Evolutionary conservation across 2,329 filamentous ascomycete species (phyloP), one percentile per base, ranked within the genome.

Genomic region (Penicillium corylophilum): DNA sequence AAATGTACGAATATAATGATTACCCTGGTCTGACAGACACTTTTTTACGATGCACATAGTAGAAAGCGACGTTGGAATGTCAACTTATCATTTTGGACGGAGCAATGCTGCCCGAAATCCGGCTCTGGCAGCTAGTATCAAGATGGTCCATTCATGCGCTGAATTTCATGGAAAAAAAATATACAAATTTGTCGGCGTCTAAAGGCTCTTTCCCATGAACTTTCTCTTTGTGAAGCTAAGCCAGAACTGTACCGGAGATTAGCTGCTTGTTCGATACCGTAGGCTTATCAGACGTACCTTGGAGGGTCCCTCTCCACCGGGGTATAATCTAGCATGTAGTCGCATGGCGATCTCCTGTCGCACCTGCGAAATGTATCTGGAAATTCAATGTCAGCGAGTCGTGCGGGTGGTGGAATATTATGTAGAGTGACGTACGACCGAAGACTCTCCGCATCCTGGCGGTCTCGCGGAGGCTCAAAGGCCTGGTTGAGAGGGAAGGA

Each of bases 191-290:
- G 39, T 28, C 50, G 54, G 26, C 48, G 67, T 65, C 61, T 79
- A 92, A 75, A 94, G 78, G 62, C 84, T 83, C 84, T 97, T 97
- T 72, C 92, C 92, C 94, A 99, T 97, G 71, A 99, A 99, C 84
- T 96, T 96, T 77, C 94, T 87, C 86, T 97, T 97, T 48, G 89
- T 90, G 73, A 96, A 99, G 80, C 94, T 97, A 72, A 99, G 76
- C 94, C 94, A 99, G 90, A 93, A 97, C 85, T 95, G 83, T 74
- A 38, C 4, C 16, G 12, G 3, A 78, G 82, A 20, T 70, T 55
- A 71, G 69, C 60, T 35, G 43, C 45, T 10, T 8, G 23, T 40
- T 23, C 16, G 2, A 36, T 13, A 31, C 16, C 13, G 33, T 15
- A 9, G 9, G 13, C 16, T 35, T 24, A 42, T 44, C 5, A 12